Evolutionary conservation across 2,329 filamentous ascomycete genomes (phyloP), one percentile per base, ranked within the genome.

Genomic region (Dryadomyces sulphureus): DNA sequence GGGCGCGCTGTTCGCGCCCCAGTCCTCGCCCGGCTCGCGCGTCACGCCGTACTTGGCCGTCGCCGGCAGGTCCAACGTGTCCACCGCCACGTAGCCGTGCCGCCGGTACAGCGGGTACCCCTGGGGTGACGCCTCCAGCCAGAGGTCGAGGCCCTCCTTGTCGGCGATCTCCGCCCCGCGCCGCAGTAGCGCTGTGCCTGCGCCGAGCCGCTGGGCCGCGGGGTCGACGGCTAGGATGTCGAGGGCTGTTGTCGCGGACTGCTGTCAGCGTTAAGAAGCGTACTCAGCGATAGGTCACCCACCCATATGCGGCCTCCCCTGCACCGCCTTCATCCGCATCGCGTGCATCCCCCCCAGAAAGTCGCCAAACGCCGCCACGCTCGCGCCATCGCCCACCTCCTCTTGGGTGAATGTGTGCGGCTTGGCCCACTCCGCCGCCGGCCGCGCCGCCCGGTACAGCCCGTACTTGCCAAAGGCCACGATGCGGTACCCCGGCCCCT

Each of bases 401-500:
- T 57, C 56, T 4, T 32, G 14, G 16, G 54, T 36, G 5, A 41
- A 25, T 38, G 38, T 43, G 2, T 42, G 14, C 5, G 46, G 17
- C 4, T 41, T 47, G 20, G 55, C 54, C 58, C 56, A 60, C 47
- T 56, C 50, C 22, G 50, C 55, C 38, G 55, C 52, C 2, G 54
- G 21, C n/a, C 53, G 54, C 19, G 50, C 48, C 27, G 52, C 41
- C 11, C 49, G 53, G 20, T 51, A 46, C 7, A 58, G 35, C 14
- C 22, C 35, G 56, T 57, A 60, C 43, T 56, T 57, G 20, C 53
- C 53, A 38, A 55, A 60, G 12, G 57, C 60, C 7, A 60, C 54
- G 7, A 62, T 48, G 45, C 59, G n/a, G 34, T 35, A 43, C 54
- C 32, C 44, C 9, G 36, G 27, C 5, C 20, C 44, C 6, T 36